These are phyloP conservation scores for Ocimum tenuiflorum DNA, from an alignment of 257 asterid genomes.

Conservation along the genomic window DNA sequence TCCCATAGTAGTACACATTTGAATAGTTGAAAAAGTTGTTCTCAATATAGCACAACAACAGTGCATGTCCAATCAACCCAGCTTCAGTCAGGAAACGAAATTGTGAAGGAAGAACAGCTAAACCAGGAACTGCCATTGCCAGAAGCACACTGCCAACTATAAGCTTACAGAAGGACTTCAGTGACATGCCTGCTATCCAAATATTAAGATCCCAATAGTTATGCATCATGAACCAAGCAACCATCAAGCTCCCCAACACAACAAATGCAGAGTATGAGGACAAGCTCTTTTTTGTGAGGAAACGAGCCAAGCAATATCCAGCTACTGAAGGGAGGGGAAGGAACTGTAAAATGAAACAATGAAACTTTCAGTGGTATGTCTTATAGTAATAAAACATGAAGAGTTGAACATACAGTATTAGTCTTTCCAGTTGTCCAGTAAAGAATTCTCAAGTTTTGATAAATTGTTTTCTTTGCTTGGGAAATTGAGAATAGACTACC, in stretches of 20 bases:
- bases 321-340: constrained; percentile 87
- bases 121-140: constrained; percentile 92
- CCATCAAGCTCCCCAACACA: constrained; percentile 89
- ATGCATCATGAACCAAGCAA: constrained; percentile 92
- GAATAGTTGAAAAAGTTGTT: constrained; percentile 82
- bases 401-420: constrained; percentile 12
- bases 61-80: constrained; percentile 76
- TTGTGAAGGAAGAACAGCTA: constrained; percentile 81
- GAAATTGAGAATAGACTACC: background rate
- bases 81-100: constrained; percentile 65
- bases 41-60: constrained; percentile 82
- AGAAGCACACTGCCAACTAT: constrained; percentile 83
- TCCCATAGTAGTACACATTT: constrained; percentile 77
- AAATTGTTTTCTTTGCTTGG: background rate
- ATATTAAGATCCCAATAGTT: constrained; percentile 96
- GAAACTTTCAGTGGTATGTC: constrained; percentile 13
- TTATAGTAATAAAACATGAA: constrained; percentile 3
- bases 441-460: background rate
- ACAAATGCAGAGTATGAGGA: constrained; percentile 82
- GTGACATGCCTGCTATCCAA: constrained; percentile 98
- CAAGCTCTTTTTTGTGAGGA: constrained; percentile 81
- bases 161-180: constrained; percentile 92
- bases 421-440: background rate
- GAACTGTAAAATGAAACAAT: constrained; percentile 56
- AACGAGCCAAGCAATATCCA: constrained; percentile 91